Conservation (phyloP, 139 green algal genomes). For the Chlorella sp. region DNA sequence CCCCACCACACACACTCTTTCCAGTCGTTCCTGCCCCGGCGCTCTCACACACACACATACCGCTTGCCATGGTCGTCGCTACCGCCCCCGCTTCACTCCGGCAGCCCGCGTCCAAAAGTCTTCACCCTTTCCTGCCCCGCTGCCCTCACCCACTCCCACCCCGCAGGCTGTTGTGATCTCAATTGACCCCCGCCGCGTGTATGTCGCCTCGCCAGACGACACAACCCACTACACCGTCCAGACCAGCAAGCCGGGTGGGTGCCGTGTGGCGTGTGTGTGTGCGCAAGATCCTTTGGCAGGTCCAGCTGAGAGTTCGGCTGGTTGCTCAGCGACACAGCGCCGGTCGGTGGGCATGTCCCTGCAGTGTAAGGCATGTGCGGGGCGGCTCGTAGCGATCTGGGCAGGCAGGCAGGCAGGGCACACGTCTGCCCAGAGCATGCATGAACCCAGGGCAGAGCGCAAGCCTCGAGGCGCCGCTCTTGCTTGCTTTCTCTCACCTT, state of each 20-base stretch:
- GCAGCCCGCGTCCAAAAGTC: background rate
- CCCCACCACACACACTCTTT: too few species aligned
- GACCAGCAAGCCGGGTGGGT: constrained; percentile 46
- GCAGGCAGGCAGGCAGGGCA: background rate
- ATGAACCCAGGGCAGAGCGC: background rate
- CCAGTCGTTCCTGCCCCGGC: too few species aligned
- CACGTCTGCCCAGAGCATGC: background rate
- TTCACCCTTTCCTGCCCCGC: background rate
- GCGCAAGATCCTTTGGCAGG: background rate
- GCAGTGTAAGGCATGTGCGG: too few species aligned
- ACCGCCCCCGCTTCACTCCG: background rate
- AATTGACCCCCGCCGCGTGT: constrained; percentile 94
- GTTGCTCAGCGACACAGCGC: too few species aligned
- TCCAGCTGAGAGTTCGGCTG: too few species aligned
- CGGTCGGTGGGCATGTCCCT: too few species aligned
- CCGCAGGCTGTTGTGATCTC: constrained; percentile 87
- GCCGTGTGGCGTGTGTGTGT: background rate
- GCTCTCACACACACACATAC: too few species aligned
- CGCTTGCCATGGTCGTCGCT: too few species aligned
- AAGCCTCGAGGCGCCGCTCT: too few species aligned
- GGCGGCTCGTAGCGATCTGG: too few species aligned
- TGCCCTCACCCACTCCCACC: constrained; percentile 56
- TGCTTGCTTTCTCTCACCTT: background rate
- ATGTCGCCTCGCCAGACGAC: constrained; percentile 74
- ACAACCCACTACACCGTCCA: constrained; percentile 71